Evolutionary conservation across 2,329 filamentous ascomycete species (phyloP).

Genomic region (Endoconidiophora laricicola): DNA sequence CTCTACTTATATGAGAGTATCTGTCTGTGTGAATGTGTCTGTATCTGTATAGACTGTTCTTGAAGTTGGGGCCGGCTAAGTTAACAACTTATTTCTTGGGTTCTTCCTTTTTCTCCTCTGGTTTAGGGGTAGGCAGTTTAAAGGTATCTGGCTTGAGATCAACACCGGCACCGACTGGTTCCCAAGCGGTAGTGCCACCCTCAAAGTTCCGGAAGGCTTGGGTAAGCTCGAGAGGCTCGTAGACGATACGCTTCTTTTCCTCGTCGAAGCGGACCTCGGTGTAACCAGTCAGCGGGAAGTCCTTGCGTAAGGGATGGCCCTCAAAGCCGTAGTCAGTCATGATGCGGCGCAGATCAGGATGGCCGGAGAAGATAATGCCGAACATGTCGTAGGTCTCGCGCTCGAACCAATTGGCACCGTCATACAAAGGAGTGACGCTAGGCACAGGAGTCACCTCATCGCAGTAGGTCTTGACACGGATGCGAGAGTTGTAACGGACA

Average conservation of each 20-base stretch:
- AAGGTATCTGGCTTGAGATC: conserved; percentile 74
- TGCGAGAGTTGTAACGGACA: conserved; percentile 88
- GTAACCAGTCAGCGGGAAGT: conserved; percentile 95
- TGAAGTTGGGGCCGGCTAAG: too few species aligned
- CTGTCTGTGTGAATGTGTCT: conserved; percentile 3
- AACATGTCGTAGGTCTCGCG: conserved; percentile 95
- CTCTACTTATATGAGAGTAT: neutral
- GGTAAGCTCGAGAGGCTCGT: conserved; percentile 91
- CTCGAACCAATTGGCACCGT: conserved; percentile 98
- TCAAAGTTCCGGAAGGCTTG: conserved; percentile 99
- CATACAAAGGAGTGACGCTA: conserved; percentile 69
- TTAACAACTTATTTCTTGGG: conserved; percentile 60
- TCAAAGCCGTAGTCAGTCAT: conserved; percentile 99
- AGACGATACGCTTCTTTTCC: conserved; percentile 99
- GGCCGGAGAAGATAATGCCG: conserved; percentile 88
- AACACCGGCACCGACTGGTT: conserved; percentile 49
- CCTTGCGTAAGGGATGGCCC: conserved; percentile 90
- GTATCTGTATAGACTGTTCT: conserved; percentile 1
- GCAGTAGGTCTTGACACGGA: conserved; percentile 96
- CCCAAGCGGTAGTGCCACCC: conserved; percentile 59
- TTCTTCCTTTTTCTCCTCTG: conserved; percentile 80
- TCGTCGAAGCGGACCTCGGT: conserved; percentile 97
- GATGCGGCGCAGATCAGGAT: conserved; percentile 90
- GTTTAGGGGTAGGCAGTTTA: conserved; percentile 89
- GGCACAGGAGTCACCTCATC: conserved; percentile 91